A percentile compares a stretch with the other conserved stretches of the same genome.
Conservation (phyloP, 768 basidiomycete species). For the Agaricus subrufescens region DNA sequence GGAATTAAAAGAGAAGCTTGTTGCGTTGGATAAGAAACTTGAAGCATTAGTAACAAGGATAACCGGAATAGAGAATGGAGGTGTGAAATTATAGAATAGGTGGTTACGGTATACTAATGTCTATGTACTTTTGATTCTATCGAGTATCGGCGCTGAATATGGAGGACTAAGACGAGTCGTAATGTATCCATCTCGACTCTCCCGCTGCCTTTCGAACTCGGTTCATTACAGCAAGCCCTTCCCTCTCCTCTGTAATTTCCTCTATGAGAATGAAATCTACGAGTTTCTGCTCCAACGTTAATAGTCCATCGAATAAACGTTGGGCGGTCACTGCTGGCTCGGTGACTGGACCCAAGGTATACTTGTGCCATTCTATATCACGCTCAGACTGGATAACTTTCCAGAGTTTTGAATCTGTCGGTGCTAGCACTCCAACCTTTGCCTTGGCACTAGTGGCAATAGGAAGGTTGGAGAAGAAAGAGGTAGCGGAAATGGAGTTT, state of each 20-base stretch:
- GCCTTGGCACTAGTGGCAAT: conserved; percentile 15
- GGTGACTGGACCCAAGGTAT: conserved; percentile 42
- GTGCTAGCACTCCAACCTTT: conserved; percentile 69
- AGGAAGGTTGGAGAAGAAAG: conserved; percentile 40
- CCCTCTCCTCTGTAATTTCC: conserved; percentile 70
- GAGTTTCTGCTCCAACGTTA: conserved; percentile 70
- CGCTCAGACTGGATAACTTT: conserved; percentile 22
- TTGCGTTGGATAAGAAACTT: conserved; percentile 38
- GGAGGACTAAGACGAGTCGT: conserved; percentile 4
- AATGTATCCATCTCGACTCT: conserved; percentile 32
- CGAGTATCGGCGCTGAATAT: no score
- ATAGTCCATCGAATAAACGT: conserved; percentile 81
- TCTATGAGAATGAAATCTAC: conserved; percentile 86
- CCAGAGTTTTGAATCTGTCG: conserved; percentile 52
- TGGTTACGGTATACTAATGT: neutral
- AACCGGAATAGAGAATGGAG: conserved; percentile 17
- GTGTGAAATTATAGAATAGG: neutral
- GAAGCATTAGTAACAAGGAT: conserved; percentile 34
- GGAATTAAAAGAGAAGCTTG: conserved; percentile 27
- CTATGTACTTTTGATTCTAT: neutral
- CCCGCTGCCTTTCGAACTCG: conserved; percentile 87
- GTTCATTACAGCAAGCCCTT: conserved; percentile 95
- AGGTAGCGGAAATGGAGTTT: conserved; percentile 22
- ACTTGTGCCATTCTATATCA: conserved; percentile 52
- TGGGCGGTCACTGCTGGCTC: conserved; percentile 71